Evolutionary conservation across 306 rosid species (phyloP).

Genomic region (Vicia sativa): DNA sequence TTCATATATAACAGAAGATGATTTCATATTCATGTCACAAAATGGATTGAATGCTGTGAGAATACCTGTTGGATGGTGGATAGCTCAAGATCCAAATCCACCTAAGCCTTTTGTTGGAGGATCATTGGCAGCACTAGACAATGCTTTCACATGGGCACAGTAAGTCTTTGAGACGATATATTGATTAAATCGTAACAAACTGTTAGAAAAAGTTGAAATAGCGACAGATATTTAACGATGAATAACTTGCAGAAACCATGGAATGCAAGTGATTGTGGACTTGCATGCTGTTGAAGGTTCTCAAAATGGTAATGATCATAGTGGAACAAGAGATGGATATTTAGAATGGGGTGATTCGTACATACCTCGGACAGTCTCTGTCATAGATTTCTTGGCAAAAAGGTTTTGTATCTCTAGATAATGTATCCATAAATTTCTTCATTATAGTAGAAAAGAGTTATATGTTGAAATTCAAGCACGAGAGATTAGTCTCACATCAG

Average conservation of each 20-base stretch:
- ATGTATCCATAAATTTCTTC: no score
- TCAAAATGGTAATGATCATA: constrained; percentile 56
- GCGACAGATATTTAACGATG: background rate
- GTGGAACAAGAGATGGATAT: constrained; percentile 60
- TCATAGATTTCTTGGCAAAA: constrained; percentile 54
- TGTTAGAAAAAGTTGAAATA: background rate
- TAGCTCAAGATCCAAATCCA: constrained; percentile 59
- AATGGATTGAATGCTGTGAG: constrained; percentile 64
- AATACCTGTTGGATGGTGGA: constrained; percentile 78
- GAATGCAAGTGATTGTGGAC: constrained; percentile 53
- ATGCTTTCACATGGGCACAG: constrained; percentile 73
- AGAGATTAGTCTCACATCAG: no score
- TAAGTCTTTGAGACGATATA: constrained; percentile 25
- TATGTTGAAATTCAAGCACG: no score
- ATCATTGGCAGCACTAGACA: constrained; percentile 57
- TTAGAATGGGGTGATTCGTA: constrained; percentile 55
- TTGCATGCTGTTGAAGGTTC: constrained; percentile 66
- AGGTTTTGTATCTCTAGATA: constrained; percentile 38
- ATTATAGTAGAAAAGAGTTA: no score
- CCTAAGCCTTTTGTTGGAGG: constrained; percentile 69
- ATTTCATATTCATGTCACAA: constrained; percentile 59
- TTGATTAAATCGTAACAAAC: background rate
- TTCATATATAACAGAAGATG: constrained; percentile 58
- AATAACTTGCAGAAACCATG: constrained; percentile 44
- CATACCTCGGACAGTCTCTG: constrained; percentile 48